Percentiles rank a stretch among this genome's conserved stretches.
Conservation (phyloP, 148 eudicot species). For the Rhododendron simsii region DNA sequence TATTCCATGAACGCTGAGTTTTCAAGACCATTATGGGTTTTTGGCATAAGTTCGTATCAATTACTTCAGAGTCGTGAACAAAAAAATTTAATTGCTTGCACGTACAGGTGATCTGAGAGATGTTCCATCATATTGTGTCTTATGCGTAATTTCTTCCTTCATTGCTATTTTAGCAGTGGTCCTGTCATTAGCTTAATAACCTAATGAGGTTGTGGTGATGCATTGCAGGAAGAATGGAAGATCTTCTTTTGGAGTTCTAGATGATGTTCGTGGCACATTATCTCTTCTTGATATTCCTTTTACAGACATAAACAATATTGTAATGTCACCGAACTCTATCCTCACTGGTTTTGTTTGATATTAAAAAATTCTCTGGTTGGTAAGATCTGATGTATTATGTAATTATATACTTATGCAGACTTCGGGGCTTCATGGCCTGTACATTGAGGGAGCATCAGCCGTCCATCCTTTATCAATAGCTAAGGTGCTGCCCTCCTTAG, state of each 20-base stretch:
- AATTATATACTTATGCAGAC: slow-evolving; percentile 38
- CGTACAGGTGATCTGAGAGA: slow-evolving; percentile 55
- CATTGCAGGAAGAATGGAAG: slow-evolving; percentile 80
- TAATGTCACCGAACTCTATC: slow-evolving; percentile 20
- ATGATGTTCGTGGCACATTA: slow-evolving; percentile 49
- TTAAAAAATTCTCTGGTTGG: neutral
- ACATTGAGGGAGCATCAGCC: slow-evolving; percentile 85
- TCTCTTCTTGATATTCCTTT: slow-evolving; percentile 68
- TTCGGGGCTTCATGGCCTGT: slow-evolving; percentile 44
- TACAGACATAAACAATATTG: slow-evolving; percentile 81
- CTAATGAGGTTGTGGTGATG: slow-evolving; percentile 15
- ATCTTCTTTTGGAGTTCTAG: slow-evolving; percentile 72
- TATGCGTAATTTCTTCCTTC: neutral
- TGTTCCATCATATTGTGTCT: slow-evolving; percentile 1
- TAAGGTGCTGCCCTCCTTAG: slow-evolving; percentile 43
- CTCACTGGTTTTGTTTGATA: neutral
- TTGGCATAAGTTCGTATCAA: slow-evolving; percentile 80
- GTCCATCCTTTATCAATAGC: slow-evolving; percentile 78
- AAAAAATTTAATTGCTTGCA: slow-evolving; percentile 71
- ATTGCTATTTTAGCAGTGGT: neutral
- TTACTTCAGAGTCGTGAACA: slow-evolving; percentile 35
- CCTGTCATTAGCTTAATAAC: neutral
- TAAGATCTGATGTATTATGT: slow-evolving; percentile 9
- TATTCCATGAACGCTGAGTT: slow-evolving; percentile 83
- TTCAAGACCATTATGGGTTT: slow-evolving; percentile 83